These are phyloP conservation scores for Pedinophyceae sp. DNA, from an alignment of 139 green algal genomes.

Conservation along the genomic window DNA sequence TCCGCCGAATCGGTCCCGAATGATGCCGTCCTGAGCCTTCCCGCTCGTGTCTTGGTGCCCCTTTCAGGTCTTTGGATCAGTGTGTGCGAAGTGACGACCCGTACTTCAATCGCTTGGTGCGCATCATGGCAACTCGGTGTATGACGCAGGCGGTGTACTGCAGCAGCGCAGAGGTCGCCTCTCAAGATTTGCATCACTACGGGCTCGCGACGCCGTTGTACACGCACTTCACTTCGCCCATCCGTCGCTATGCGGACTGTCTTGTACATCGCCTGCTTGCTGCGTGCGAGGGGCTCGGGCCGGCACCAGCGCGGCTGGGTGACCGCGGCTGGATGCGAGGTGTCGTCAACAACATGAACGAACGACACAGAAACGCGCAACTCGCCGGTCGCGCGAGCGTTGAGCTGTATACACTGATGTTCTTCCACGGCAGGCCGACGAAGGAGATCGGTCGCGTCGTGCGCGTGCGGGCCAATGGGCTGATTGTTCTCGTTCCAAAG, in stretches of 20 bases:
- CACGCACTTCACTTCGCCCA: constrained; percentile 89
- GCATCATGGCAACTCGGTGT: constrained; percentile 40
- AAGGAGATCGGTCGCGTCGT: constrained; percentile 13
- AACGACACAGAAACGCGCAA: constrained; percentile 79
- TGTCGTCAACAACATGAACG: constrained; percentile 74
- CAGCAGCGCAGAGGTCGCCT: constrained; percentile 41
- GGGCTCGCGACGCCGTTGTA: constrained; percentile 63
- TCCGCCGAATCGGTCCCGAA: no score
- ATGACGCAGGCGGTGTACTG: constrained; percentile 79
- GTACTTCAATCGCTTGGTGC: constrained; percentile 96
- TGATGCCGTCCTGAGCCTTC: no score
- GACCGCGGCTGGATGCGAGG: constrained; percentile 22
- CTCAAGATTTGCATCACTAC: constrained; percentile 67
- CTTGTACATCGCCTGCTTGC: constrained; percentile 75
- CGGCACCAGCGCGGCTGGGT: not conserved
- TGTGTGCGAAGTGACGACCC: constrained; percentile 51
- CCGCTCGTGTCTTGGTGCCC: no score
- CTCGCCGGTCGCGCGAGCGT: constrained; percentile 74
- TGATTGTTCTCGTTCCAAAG: constrained; percentile 93
- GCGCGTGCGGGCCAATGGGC: constrained; percentile 56
- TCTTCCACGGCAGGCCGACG: constrained; percentile 53
- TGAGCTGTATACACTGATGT: constrained; percentile 95
- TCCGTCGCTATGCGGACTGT: constrained; percentile 80
- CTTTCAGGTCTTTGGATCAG: constrained; percentile 37
- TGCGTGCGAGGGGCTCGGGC: constrained; percentile 38